Evolutionary conservation across 805 yeast species (phyloP).

Genomic region (Teunomyces atbi): DNA sequence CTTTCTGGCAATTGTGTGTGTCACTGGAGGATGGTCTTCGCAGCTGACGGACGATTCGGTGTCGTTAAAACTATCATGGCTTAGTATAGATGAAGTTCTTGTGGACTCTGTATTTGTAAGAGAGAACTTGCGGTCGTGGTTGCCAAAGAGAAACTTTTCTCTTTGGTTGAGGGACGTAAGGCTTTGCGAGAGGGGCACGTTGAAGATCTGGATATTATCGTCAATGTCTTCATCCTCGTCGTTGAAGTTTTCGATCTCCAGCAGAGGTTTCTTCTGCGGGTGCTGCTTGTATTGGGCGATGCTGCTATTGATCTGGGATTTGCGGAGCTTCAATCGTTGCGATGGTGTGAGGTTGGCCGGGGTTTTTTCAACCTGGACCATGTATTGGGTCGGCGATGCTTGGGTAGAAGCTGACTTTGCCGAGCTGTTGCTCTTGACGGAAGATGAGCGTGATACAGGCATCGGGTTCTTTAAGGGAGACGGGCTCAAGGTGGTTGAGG

Average conservation of each 20-base stretch:
- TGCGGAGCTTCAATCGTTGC: conserved; percentile 27
- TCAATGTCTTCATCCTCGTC: conserved; percentile 34
- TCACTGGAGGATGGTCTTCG: conserved; percentile 6
- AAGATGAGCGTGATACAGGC: conserved; percentile 15
- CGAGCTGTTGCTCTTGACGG: conserved; percentile 13
- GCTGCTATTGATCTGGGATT: conserved; percentile 21
- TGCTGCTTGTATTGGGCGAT: conserved; percentile 18
- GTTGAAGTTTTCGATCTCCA: not conserved
- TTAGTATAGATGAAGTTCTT: conserved; percentile 46
- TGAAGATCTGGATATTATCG: conserved; percentile 53
- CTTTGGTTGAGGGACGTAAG: conserved; percentile 38
- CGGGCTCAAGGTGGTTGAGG: conserved; percentile 3
- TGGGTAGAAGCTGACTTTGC: conserved; percentile 2
- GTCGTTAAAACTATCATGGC: conserved; percentile 25
- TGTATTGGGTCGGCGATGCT: conserved; percentile 11
- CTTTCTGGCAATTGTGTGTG: not conserved
- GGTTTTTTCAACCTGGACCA: conserved; percentile 21
- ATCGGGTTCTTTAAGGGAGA: conserved; percentile 17
- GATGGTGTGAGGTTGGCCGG: conserved; percentile 29
- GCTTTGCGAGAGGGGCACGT: conserved; percentile 64
- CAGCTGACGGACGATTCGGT: conserved; percentile 8
- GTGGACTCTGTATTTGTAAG: conserved; percentile 35
- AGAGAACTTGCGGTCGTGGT: conserved; percentile 18
- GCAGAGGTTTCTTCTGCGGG: conserved; percentile 2
- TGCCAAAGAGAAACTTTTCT: conserved; percentile 28